Percentiles rank a stretch among this genome's conserved stretches.
Conservation (phyloP, 768 basidiomycete genomes). For the Pulveroboletus sp. region DNA sequence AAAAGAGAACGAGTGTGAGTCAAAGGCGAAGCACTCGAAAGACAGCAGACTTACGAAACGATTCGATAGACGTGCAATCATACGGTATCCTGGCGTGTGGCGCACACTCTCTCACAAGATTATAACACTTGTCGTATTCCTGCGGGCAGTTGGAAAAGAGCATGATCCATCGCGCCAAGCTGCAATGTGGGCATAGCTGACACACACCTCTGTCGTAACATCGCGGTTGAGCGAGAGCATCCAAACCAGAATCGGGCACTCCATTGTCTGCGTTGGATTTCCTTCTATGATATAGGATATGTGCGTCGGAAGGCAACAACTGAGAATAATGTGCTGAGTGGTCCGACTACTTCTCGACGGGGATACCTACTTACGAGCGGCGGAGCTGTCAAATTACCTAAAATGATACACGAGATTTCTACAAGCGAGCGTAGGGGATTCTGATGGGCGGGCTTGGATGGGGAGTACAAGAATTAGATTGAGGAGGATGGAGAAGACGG, state of each 20-base stretch:
- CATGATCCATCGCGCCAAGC: slow-evolving; percentile 2
- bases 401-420: background rate
- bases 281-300: slow-evolving; percentile 5
- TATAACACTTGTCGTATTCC: slow-evolving; percentile 72
- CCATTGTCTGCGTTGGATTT: slow-evolving; percentile 27
- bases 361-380: too few relatives aligned
- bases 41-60: slow-evolving; percentile 52
- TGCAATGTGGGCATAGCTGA: background rate
- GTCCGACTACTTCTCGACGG: background rate
- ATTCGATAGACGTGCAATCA: slow-evolving; percentile 55
- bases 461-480: background rate
- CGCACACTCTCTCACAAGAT: slow-evolving; percentile 57
- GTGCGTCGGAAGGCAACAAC: background rate
- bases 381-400: background rate
- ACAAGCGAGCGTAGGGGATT: background rate
- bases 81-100: slow-evolving; percentile 52
- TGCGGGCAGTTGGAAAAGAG: slow-evolving; percentile 26
- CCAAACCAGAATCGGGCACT: slow-evolving; percentile 74
- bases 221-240: slow-evolving; percentile 76
- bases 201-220: slow-evolving; percentile 58
- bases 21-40: background rate
- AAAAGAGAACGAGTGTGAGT: background rate
- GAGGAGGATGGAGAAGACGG: slow-evolving; percentile 3
- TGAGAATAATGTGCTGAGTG: background rate
- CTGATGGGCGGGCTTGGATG: background rate